phyloP scores from a whole-genome alignment of 805 yeast species.

The Sungouiozyma ichnusensis region DNA sequence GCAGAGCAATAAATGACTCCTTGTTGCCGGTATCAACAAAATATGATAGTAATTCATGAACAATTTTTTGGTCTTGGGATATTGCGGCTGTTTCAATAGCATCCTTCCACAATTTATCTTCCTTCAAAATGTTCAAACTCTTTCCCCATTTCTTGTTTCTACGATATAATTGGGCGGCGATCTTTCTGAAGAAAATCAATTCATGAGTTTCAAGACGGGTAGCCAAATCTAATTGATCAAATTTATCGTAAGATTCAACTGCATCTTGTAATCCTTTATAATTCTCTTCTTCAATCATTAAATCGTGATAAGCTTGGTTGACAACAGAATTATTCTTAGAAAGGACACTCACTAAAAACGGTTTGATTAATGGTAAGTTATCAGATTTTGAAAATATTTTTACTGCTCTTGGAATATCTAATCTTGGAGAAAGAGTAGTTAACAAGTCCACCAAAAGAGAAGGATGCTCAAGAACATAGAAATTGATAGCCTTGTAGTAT shows the following conservation, averaged over 20 bases:
- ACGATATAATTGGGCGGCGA: constrained; percentile 88
- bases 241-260: constrained; percentile 83
- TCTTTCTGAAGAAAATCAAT: constrained; percentile 85
- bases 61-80: constrained; percentile 68
- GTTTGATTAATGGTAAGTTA: constrained; percentile 90
- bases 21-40: constrained; percentile 95
- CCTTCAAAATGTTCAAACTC: constrained; percentile 78
- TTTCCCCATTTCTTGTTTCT: constrained; percentile 90
- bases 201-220: constrained; percentile 87
- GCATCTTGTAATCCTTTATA: constrained; percentile 79
- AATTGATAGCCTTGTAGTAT: constrained; percentile 93
- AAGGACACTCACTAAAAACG: constrained; percentile 85
- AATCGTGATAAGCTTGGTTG: constrained; percentile 89
- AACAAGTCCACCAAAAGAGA: constrained; percentile 78
- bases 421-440: constrained; percentile 72
- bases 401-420: constrained; percentile 91
- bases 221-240: constrained; percentile 87
- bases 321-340: constrained; percentile 85
- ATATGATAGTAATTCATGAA: constrained; percentile 79
- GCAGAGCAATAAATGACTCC: constrained; percentile 85
- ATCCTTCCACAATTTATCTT: constrained; percentile 90
- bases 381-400: constrained; percentile 91
- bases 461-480: constrained; percentile 88
- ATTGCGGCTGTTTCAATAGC: constrained; percentile 85
- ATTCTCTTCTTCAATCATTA: constrained; percentile 93